A percentile compares a stretch with the other conserved stretches of the same genome.
These are phyloP conservation scores for Bipolaris victoriae DNA, from an alignment of 2,329 filamentous ascomycete species.

Conservation along the genomic window DNA sequence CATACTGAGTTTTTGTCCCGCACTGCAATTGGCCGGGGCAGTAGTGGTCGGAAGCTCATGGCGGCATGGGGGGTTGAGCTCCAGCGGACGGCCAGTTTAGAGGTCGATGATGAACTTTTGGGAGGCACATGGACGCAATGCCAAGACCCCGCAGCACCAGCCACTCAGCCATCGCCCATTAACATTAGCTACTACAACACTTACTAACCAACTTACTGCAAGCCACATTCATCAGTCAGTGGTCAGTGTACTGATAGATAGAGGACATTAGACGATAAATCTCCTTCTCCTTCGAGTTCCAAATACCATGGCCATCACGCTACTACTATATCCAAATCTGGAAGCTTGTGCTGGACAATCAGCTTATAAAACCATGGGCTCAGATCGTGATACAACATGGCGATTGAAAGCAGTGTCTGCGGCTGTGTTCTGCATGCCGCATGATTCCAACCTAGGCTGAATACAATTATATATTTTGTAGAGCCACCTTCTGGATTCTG, in stretches of 20 bases:
- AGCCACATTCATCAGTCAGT: background rate
- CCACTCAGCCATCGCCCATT: slow-evolving; percentile 7
- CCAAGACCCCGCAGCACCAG: slow-evolving; percentile 11
- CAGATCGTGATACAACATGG: background rate
- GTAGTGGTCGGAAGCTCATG: slow-evolving; percentile 47
- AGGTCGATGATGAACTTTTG: slow-evolving; percentile 10
- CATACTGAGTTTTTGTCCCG: slow-evolving; percentile 42
- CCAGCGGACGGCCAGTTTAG: background rate
- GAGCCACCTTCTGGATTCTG: background rate
- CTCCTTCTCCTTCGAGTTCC: no score
- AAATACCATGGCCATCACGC: background rate
- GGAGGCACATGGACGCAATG: slow-evolving; percentile 10
- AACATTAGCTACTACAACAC: background rate
- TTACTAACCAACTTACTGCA: background rate
- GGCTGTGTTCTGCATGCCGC: background rate
- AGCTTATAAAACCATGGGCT: background rate
- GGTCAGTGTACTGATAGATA: no score
- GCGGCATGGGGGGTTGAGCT: slow-evolving; percentile 31
- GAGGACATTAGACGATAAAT: no score
- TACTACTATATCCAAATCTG: background rate
- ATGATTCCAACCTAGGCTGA: background rate
- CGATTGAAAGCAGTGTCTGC: background rate
- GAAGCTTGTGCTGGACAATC: background rate
- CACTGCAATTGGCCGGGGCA: slow-evolving; percentile 37
- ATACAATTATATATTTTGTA: background rate